Evolutionary conservation across 371 early-diverging fungal genomes (phyloP), one percentile per base, ranked within the genome.

Genomic region (Mucor irregularis): DNA sequence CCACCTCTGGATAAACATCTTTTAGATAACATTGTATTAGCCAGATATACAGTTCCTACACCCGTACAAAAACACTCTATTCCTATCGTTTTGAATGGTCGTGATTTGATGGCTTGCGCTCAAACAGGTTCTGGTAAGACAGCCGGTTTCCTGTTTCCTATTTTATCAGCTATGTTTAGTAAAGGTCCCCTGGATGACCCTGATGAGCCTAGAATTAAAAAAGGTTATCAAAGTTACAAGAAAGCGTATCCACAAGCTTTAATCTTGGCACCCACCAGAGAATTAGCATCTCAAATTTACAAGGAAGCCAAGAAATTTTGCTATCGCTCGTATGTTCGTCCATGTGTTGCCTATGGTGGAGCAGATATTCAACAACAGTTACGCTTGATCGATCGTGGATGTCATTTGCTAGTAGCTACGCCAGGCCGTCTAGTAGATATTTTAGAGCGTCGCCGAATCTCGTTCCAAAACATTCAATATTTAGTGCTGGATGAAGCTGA

Each of bases 401-500:
- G 96, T 64, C 97, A 99, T 71, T 73, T 99, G 45, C 79, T 99
- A 14, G 90, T 99, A 30, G 99, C 99, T 17, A 98, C 99, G 1
- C 99, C 99, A 9, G 99, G 99, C 19, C 92, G 99, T 54, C 85
- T 99, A 35, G 92, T 95, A 10, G 99, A 99, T 68, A 74, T 99
- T 60, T 80, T 99, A 30, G 97, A 97, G 70, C 91, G 97, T 49
- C 90, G 90, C 11, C 86, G 88, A 43, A 73, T 98, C 35, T 90
- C 92, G 26, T 83, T 97, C 26, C 67, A 80, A 31, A 81, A 42
- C 14, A 82, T 96, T 61, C 79, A 84, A 48, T 96, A 92, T 66
- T 76, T 99, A 28, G 95, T 99, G 5, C 76, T 99, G 17, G 99
- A 99, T 71, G 99, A 99, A 78, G 99, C 99, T 21, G 99, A 99